These are phyloP conservation scores for Pistacia integerrima DNA, from an alignment of 345 rosid genomes.

Conservation along the genomic window DNA sequence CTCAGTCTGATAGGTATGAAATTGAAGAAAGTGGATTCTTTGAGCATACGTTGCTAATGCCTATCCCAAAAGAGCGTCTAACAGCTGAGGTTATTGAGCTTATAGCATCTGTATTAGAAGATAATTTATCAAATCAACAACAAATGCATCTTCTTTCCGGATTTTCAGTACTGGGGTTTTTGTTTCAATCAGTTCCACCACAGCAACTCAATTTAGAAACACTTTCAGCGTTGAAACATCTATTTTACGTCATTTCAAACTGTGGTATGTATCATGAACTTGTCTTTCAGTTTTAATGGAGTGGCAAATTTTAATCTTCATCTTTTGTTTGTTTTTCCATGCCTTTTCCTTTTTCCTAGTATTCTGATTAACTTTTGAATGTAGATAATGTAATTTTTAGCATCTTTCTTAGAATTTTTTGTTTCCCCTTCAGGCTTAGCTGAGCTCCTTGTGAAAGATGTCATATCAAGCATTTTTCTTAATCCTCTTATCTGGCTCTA, in stretches of 20 bases:
- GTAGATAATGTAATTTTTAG: constrained; percentile 13
- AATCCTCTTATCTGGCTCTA: constrained; percentile 88
- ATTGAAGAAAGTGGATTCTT: constrained; percentile 47
- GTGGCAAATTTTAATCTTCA: background rate
- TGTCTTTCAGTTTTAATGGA: background rate
- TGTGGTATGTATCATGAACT: constrained; percentile 59
- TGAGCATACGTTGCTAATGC: constrained; percentile 56
- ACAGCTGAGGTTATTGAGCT: constrained; percentile 94
- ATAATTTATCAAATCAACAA: constrained; percentile 87
- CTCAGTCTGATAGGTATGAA: constrained; percentile 83
- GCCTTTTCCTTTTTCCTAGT: constrained; percentile 12
- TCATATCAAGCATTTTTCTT: constrained; percentile 81
- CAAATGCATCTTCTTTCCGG: constrained; percentile 96
- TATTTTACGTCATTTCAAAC: constrained; percentile 69
- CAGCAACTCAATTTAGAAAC: constrained; percentile 91
- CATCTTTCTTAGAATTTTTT: constrained; percentile 4
- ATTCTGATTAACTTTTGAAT: constrained; percentile 8
- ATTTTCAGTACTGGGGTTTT: constrained; percentile 81
- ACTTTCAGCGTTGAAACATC: constrained; percentile 84
- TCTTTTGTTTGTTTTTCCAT: background rate
- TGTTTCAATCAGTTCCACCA: constrained; percentile 86
- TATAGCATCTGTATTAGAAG: constrained; percentile 92
- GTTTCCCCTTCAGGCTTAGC: constrained; percentile 58
- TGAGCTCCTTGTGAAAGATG: constrained; percentile 81
- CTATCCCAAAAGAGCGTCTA: constrained; percentile 71